Percentiles rank a stretch among this genome's conserved stretches.
Evolutionary conservation across 2,329 filamentous ascomycete species (phyloP).

Genomic region (Pezicula carpinea): DNA sequence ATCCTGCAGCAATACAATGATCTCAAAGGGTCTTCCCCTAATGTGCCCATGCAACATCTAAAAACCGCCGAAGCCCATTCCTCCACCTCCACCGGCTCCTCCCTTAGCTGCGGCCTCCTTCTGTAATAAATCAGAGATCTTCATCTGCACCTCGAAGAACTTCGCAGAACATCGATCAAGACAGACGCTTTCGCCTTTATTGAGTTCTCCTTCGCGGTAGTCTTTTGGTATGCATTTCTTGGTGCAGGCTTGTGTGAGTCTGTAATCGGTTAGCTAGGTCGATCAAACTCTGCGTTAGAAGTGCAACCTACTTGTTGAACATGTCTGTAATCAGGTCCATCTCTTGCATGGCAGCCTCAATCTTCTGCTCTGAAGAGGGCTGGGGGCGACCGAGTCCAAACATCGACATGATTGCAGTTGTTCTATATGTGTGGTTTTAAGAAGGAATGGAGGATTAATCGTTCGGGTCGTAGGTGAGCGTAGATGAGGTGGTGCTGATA

Average conservation of each 20-base stretch:
- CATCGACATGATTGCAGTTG: constrained; percentile 58
- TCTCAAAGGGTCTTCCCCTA: background rate
- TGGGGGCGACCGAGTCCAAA: constrained; percentile 72
- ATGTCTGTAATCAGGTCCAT: constrained; percentile 97
- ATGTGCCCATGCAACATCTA: constrained; percentile 23
- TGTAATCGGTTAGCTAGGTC: constrained; percentile 31
- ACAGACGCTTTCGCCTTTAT: constrained; percentile 98
- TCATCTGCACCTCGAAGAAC: constrained; percentile 98
- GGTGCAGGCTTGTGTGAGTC: constrained; percentile 82
- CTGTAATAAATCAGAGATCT: constrained; percentile 96
- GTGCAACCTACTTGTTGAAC: constrained; percentile 77
- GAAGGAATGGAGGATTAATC: background rate
- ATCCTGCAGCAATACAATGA: constrained; percentile 1
- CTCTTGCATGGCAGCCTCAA: constrained; percentile 92
- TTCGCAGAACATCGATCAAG: constrained; percentile 95
- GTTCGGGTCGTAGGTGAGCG: constrained; percentile 4
- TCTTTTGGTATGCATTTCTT: constrained; percentile 89
- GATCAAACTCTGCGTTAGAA: background rate
- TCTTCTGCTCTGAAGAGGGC: constrained; percentile 93
- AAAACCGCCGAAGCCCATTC: constrained; percentile 43
- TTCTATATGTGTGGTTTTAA: background rate
- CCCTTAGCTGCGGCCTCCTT: constrained; percentile 70
- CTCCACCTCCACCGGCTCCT: constrained; percentile 41
- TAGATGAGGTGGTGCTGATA: constrained; percentile 4
- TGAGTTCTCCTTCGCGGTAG: constrained; percentile 94